phyloP scores from a whole-genome alignment of 192 early-diverging fungal genomes.

The Backusella tarrabulga region DNA sequence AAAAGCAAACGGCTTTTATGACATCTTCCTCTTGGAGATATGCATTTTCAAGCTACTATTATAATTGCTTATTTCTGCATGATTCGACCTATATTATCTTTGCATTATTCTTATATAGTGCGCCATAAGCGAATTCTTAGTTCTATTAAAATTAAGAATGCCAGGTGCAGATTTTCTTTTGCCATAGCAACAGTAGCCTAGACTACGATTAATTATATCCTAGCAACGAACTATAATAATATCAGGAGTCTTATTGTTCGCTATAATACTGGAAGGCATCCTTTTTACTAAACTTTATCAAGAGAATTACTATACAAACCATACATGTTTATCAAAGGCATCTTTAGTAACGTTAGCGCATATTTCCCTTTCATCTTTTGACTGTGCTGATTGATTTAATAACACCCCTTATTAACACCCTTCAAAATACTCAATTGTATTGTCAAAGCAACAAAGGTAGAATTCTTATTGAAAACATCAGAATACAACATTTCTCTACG shows the following conservation, averaged over 20 bases:
- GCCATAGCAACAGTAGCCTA: neutral
- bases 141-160: neutral
- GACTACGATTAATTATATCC: neutral
- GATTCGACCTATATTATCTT: neutral
- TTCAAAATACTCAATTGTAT: neutral
- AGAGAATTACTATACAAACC: neutral
- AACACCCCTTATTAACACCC: neutral
- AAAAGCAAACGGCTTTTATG: neutral
- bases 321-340: neutral
- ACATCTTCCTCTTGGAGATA: neutral
- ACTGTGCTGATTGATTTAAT: neutral
- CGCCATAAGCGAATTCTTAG: neutral
- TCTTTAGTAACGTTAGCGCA: neutral
- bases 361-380: conserved; percentile 4
- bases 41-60: neutral
- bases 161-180: neutral
- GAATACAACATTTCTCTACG: neutral
- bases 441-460: neutral
- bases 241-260: neutral
- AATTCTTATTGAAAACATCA: neutral
- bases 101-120: neutral
- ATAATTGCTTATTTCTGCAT: neutral
- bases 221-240: neutral
- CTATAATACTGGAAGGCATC: too few species aligned
- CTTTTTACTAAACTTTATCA: neutral